phyloP scores from a whole-genome alignment of 2,329 filamentous ascomycete species.

The Phialophora macrospora region DNA sequence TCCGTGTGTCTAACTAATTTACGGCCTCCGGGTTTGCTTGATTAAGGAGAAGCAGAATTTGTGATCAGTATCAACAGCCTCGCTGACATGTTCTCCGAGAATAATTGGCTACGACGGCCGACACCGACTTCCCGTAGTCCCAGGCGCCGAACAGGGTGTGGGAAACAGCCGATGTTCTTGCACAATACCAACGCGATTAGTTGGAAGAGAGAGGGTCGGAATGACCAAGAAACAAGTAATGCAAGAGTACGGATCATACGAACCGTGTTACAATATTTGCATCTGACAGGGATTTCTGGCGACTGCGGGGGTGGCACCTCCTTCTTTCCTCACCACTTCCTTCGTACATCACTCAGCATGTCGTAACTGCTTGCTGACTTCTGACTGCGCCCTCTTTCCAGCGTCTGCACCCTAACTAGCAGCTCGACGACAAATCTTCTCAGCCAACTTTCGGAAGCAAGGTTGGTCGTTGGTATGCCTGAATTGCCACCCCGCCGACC shows the following conservation, averaged over 20 bases:
- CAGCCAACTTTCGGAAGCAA: background rate
- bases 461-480: background rate
- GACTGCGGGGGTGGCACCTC: constrained; percentile 6
- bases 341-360: constrained; percentile 11
- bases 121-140: background rate
- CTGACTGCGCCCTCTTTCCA: background rate
- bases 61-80: constrained; percentile 1
- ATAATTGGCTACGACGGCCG: background rate
- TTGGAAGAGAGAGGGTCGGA: background rate
- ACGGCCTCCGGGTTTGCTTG: background rate
- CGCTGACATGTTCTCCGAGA: background rate
- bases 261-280: background rate
- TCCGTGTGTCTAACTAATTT: background rate
- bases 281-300: background rate
- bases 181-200: background rate
- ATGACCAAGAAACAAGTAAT: background rate
- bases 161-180: background rate
- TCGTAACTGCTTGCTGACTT: constrained; percentile 2
- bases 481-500: constrained; percentile 9
- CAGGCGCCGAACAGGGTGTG: background rate
- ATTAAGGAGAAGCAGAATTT: background rate
- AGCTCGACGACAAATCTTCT: background rate
- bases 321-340: constrained; percentile 2
- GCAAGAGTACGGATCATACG: background rate
- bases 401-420: background rate